Base-by-base conservation (phyloP, 164 flowering plant genomes). In the Macadamia tetraphylla region DNA sequence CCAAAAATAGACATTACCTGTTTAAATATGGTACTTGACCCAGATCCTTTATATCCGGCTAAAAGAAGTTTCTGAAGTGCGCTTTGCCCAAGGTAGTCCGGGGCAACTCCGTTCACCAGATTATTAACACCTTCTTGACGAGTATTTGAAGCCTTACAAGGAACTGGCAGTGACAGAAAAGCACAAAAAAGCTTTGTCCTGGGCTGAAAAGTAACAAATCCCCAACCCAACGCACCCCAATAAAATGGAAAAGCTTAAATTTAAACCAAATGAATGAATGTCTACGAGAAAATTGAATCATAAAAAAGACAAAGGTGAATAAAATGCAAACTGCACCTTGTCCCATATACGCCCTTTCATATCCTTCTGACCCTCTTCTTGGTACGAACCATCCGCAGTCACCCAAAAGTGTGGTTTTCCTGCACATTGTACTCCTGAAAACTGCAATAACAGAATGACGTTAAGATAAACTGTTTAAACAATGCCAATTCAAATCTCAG, bases 11-110 rank as follows among this genome's bases (percentile, higher is more conserved):
- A 44, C 6, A 9, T 9, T 79, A 91, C 98, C 96, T 94, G 98
- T 80, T 94, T 94, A 71, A 91, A 94, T 61, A 94, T 80, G 29
- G 98, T 91, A 70, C 93, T 88, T 62, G 98, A 85, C 52, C 98
- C 98, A 74, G 96, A 90, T 67, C 92, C 94, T 81, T 69, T 70
- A 68, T 70, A 77, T 70, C 98, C 98, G 67, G 90, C 88, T 74
- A 94, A 83, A 68, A 94, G 92, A 70, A 94, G 79, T 72, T 89
- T 94, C 70, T 88, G 91, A 67, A 85, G 73, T 42, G 77, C 72
- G 72, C 82, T 81, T 60, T 86, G 87, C 67, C 79, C 95, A 51
- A 84, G 67, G 74, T 88, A 88, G 66, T 87, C 91, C 23, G 91
- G 84, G 60, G 84, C 71, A 49, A 67, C 52, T 75, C 83, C 77